Conservation (phyloP, 805 yeast genomes). For the Sungouiozyma intestinalis region DNA sequence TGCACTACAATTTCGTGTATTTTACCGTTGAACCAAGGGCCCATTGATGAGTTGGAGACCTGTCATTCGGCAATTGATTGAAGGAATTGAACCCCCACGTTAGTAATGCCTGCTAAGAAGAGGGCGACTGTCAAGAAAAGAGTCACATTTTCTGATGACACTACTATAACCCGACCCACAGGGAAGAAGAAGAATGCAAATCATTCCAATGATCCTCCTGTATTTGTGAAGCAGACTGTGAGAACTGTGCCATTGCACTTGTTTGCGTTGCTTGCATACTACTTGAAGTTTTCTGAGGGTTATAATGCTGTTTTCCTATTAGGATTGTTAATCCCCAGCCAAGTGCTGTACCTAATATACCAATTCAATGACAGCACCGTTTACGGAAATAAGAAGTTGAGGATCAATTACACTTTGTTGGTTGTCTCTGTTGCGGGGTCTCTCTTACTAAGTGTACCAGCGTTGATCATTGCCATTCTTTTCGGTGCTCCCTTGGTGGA, state of each 20-base stretch:
- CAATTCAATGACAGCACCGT: slow-evolving; percentile 27
- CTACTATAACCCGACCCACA: slow-evolving; percentile 16
- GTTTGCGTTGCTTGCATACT: slow-evolving; percentile 26
- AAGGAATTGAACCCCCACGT: too few relatives aligned
- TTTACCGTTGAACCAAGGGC: too few relatives aligned
- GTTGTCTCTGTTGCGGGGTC: slow-evolving; percentile 19
- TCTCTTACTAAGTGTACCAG: slow-evolving; percentile 17
- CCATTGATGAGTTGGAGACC: too few relatives aligned
- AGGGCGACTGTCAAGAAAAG: slow-evolving; percentile 17
- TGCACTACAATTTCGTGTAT: too few relatives aligned
- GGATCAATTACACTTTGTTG: slow-evolving; percentile 18
- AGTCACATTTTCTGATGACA: slow-evolving; percentile 29
- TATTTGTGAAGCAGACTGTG: slow-evolving; percentile 23
- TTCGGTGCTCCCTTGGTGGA: slow-evolving; percentile 75
- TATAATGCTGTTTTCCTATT: slow-evolving; percentile 22
- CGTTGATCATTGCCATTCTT: slow-evolving; percentile 36
- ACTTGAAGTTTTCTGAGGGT: slow-evolving; percentile 20
- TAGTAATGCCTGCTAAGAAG: slow-evolving; percentile 15
- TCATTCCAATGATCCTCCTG: slow-evolving; percentile 23
- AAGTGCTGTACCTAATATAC: slow-evolving; percentile 28
- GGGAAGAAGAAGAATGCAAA: slow-evolving; percentile 12
- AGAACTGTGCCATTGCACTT: slow-evolving; percentile 26
- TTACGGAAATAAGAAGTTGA: slow-evolving; percentile 27
- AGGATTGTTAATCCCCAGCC: slow-evolving; percentile 25
- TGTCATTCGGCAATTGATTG: too few relatives aligned